A percentile compares a stretch with the other conserved stretches of the same genome.
These are phyloP conservation scores for Prunus campanulata DNA, from an alignment of 306 rosid species.

Conservation along the genomic window DNA sequence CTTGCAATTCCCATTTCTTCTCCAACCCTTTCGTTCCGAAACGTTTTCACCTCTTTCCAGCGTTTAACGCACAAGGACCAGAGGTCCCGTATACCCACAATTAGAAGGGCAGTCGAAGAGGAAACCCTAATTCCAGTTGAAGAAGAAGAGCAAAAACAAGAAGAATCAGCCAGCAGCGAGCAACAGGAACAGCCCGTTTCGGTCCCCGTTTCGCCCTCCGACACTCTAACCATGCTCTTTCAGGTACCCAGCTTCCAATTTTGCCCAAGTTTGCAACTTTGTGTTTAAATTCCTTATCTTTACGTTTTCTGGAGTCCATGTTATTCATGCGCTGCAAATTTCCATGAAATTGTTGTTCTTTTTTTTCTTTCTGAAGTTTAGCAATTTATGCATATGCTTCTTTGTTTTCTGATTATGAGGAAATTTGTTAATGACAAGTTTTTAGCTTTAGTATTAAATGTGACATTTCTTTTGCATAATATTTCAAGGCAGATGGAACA, in stretches of 20 bases:
- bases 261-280: not conserved
- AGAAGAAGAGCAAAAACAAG: slow-evolving; percentile 14
- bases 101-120: slow-evolving; percentile 40
- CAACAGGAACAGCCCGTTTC: slow-evolving; percentile 50
- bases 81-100: slow-evolving; percentile 24
- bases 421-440: not conserved
- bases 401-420: not conserved
- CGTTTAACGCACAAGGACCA: slow-evolving; percentile 14
- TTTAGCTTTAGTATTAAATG: slow-evolving; percentile 1
- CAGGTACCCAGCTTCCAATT: slow-evolving; percentile 44
- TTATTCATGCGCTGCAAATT: not conserved
- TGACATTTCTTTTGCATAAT: slow-evolving; percentile 18
- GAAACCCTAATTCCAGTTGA: slow-evolving; percentile 44
- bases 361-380: not conserved
- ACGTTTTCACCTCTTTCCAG: slow-evolving; percentile 22
- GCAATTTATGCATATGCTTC: not conserved
- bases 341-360: not conserved
- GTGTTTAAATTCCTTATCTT: not conserved
- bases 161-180: not conserved
- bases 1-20: slow-evolving; percentile 3
- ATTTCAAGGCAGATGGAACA: slow-evolving; percentile 81
- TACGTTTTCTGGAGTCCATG: not conserved
- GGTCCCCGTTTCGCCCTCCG: slow-evolving; percentile 75
- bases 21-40: slow-evolving; percentile 29
- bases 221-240: slow-evolving; percentile 78